Evolutionary conservation across 768 basidiomycete species (phyloP).

Genomic region (Butyriboletus loyo): DNA sequence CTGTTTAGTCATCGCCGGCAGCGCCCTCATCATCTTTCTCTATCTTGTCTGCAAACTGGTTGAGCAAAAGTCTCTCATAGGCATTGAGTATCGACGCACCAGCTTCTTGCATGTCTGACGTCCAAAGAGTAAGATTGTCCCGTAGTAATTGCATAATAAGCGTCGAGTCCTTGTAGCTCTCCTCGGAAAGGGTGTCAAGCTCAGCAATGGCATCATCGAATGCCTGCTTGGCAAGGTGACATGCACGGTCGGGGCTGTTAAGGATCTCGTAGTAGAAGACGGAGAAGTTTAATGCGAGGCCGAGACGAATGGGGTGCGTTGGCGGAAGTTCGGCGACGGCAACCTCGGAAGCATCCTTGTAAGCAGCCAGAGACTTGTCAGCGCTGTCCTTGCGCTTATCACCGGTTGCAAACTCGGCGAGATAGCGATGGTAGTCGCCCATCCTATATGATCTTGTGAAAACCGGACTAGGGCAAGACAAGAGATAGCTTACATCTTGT

Average conservation of each 20-base stretch:
- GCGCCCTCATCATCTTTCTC: conserved; percentile 73
- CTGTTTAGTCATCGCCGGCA: conserved; percentile 61
- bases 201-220: conserved; percentile 99
- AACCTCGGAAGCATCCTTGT: conserved; percentile 97
- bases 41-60: conserved; percentile 54
- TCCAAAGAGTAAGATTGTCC: conserved; percentile 98
- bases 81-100: conserved; percentile 48
- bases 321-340: conserved; percentile 93
- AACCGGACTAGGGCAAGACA: not conserved
- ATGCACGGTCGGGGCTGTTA: conserved; percentile 97
- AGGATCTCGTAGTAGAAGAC: conserved; percentile 99
- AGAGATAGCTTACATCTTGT: conserved; percentile 79
- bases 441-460: conserved; percentile 56
- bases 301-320: conserved; percentile 97
- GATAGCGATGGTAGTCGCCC: conserved; percentile 99
- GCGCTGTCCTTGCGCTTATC: conserved; percentile 97
- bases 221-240: conserved; percentile 98
- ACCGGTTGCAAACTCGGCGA: conserved; percentile 97
- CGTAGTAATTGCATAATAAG: conserved; percentile 95
- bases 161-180: conserved; percentile 99
- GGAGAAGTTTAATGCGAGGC: conserved; percentile 98
- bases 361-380: conserved; percentile 94
- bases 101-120: conserved; percentile 94
- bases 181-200: conserved; percentile 97
- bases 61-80: conserved; percentile 4